phyloP scores from a whole-genome alignment of 2,329 filamentous ascomycete genomes.

The Colletotrichum trifolii region DNA sequence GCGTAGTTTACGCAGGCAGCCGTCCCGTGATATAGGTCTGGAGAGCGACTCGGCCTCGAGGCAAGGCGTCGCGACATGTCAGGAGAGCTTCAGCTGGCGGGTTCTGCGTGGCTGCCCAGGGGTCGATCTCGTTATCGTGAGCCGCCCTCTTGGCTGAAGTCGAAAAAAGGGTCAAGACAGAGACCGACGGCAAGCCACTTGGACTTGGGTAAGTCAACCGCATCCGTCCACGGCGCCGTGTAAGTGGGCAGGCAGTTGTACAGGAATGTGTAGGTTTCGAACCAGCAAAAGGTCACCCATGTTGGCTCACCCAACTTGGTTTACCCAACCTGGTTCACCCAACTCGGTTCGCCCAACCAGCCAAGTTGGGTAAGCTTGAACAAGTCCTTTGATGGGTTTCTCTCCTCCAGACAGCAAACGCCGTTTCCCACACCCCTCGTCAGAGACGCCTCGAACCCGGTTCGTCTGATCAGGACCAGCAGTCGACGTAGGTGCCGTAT shows the following conservation, averaged over 20 bases:
- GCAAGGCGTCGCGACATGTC: conserved; percentile 7
- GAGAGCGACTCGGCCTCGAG: neutral
- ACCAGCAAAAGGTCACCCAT: conserved; percentile 1
- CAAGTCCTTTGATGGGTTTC: too few relatives aligned
- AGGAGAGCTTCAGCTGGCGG: neutral
- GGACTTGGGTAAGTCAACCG: conserved; percentile 12
- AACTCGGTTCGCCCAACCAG: too few relatives aligned
- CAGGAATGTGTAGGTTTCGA: conserved; percentile 15
- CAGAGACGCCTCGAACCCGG: too few relatives aligned
- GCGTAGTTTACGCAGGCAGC: conserved; percentile 7
- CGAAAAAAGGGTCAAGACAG: neutral
- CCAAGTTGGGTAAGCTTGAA: too few relatives aligned
- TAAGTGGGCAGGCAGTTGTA: conserved; percentile 21
- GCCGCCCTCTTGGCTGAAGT: neutral
- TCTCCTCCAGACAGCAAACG: too few relatives aligned
- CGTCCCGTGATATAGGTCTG: conserved; percentile 12
- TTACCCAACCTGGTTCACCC: too few relatives aligned
- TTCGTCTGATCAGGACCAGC: too few relatives aligned
- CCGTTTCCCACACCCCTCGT: too few relatives aligned
- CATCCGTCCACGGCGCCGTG: conserved; percentile 22
- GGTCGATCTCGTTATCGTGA: conserved; percentile 9
- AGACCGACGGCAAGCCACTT: conserved; percentile 23
- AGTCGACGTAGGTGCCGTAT: too few relatives aligned
- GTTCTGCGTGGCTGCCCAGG: neutral
- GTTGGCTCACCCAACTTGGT: neutral